These are phyloP conservation scores for Funneliformis geosporum DNA, from an alignment of 192 early-diverging fungal species.

Conservation along the genomic window DNA sequence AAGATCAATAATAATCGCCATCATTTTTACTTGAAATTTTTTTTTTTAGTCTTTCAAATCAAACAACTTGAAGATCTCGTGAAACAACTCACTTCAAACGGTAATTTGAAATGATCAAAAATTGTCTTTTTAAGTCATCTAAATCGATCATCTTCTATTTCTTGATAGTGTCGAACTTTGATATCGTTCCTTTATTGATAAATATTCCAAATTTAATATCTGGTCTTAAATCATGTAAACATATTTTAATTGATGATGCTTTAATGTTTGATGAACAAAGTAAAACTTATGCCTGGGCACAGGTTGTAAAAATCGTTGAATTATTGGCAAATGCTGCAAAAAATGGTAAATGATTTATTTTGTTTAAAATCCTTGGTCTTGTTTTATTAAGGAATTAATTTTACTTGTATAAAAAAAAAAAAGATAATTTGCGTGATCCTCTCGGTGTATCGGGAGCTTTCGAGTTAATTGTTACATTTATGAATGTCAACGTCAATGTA, in stretches of 20 bases:
- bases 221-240: conserved; percentile 14
- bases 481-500: conserved; percentile 32
- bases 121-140: no score
- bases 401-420: background rate
- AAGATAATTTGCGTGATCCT: conserved; percentile 43
- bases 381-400: conserved; percentile 28
- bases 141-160: no score
- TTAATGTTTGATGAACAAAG: background rate
- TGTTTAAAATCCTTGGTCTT: background rate
- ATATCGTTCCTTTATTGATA: background rate
- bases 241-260: background rate
- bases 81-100: no score
- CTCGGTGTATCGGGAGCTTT: conserved; percentile 48
- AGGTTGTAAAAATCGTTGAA: conserved; percentile 37
- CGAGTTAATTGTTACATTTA: conserved; percentile 39
- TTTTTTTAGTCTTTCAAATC: no score
- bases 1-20: no score
- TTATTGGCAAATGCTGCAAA: conserved; percentile 41
- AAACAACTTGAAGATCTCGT: no score
- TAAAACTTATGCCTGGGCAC: conserved; percentile 31
- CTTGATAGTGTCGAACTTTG: background rate
- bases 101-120: no score
- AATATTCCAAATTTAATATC: conserved; percentile 12
- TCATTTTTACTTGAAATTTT: no score
- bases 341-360: conserved; percentile 33